A percentile compares a stretch with the other conserved stretches of the same genome.
Conservation (phyloP, 306 rosid genomes). For the Trifolium subterraneum region DNA sequence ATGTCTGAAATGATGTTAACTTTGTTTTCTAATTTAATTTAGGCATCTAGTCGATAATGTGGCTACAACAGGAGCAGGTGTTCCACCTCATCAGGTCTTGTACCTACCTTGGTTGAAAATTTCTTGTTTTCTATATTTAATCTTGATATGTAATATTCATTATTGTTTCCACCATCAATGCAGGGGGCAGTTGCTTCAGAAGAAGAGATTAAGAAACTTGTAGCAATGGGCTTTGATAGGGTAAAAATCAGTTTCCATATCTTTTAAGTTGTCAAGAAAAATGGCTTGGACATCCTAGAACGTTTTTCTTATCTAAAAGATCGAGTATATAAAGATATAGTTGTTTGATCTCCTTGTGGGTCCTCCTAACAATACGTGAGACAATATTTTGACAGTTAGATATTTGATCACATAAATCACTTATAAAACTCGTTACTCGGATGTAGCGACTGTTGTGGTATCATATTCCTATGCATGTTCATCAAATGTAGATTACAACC, state of each 20-base stretch:
- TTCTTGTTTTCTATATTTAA: constrained; percentile 34
- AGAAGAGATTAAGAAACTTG: constrained; percentile 76
- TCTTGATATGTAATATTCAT: constrained; percentile 39
- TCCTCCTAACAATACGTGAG: background rate
- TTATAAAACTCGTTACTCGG: background rate
- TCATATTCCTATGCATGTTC: constrained; percentile 26
- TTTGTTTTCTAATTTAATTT: constrained; percentile 43
- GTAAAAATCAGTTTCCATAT: constrained; percentile 47
- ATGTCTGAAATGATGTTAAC: constrained; percentile 26
- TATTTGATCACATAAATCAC: background rate
- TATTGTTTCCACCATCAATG: constrained; percentile 37
- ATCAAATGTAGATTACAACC: constrained; percentile 33
- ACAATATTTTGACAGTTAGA: constrained; percentile 5
- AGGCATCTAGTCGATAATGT: constrained; percentile 59
- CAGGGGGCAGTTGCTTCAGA: constrained; percentile 77
- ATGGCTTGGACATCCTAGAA: constrained; percentile 20
- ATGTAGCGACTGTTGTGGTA: background rate
- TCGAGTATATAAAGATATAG: constrained; percentile 4
- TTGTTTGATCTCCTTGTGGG: constrained; percentile 22
- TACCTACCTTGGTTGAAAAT: constrained; percentile 17
- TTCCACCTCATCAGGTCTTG: constrained; percentile 71
- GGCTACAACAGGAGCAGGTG: constrained; percentile 52
- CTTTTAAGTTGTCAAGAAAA: constrained; percentile 32
- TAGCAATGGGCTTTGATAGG: constrained; percentile 97
- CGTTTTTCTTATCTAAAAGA: constrained; percentile 16